These are phyloP conservation scores for Puccinia polysora DNA, from an alignment of 1,284 basidiomycete genomes.

Conservation along the genomic window DNA sequence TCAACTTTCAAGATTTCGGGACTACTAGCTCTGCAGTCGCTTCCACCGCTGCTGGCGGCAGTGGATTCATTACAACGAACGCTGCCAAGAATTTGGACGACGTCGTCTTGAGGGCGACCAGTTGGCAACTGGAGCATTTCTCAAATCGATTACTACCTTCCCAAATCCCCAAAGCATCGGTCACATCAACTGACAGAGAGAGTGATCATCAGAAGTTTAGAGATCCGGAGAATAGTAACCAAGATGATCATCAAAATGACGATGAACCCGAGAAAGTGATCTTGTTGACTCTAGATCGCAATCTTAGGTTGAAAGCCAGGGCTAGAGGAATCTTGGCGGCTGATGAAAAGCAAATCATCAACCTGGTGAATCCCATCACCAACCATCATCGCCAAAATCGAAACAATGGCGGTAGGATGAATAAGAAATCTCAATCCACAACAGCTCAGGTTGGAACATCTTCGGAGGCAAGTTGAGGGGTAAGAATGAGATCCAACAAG, in stretches of 20 bases:
- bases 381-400: background rate
- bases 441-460: too few relatives aligned
- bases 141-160: constrained; percentile 67
- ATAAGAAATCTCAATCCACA: too few relatives aligned
- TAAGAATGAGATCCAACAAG: too few relatives aligned
- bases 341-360: constrained; percentile 38
- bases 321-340: constrained; percentile 40
- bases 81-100: constrained; percentile 82
- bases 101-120: constrained; percentile 80
- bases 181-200: background rate
- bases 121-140: constrained; percentile 91
- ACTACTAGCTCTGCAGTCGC: background rate
- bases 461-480: too few relatives aligned
- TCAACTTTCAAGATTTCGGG: constrained; percentile 60
- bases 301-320: constrained; percentile 55
- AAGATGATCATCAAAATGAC: background rate
- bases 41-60: background rate
- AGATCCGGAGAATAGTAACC: background rate
- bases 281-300: constrained; percentile 83
- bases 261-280: constrained; percentile 68
- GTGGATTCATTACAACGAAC: constrained; percentile 30
- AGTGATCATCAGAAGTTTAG: background rate
- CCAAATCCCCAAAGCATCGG: background rate
- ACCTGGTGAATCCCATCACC: constrained; percentile 9
- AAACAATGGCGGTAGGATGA: too few relatives aligned